A percentile compares a stretch with the other conserved stretches of the same genome.
These are phyloP conservation scores for Gaertneriomyces semiglobifer DNA, from an alignment of 192 early-diverging fungal species.

Conservation along the genomic window DNA sequence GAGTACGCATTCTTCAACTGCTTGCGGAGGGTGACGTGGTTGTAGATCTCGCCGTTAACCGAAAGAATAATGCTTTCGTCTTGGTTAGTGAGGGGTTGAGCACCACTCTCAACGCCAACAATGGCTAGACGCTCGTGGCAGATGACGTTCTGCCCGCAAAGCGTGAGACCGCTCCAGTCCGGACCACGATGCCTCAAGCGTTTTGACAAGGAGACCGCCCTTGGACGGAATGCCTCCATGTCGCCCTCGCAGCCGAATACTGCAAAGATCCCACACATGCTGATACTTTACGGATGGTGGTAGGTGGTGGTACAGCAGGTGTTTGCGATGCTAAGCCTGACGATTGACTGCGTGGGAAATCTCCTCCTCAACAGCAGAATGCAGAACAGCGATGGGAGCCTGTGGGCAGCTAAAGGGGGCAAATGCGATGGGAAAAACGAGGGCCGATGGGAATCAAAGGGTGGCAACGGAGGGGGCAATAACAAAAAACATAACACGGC, in stretches of 20 bases:
- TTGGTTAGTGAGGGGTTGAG: constrained; percentile 91
- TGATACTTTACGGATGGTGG: no score
- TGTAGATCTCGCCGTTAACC: constrained; percentile 99
- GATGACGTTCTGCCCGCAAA: constrained; percentile 79
- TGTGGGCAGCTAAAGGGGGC: no score
- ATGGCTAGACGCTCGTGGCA: constrained; percentile 98
- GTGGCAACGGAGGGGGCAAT: no score
- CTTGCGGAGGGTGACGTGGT: constrained; percentile 82
- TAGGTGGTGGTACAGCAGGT: no score
- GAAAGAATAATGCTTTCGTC: constrained; percentile 83
- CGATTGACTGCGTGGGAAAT: no score
- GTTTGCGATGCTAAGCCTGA: no score
- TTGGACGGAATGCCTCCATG: constrained; percentile 69
- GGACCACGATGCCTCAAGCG: constrained; percentile 97
- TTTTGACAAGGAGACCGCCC: constrained; percentile 82
- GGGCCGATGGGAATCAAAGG: no score
- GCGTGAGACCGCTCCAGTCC: constrained; percentile 93
- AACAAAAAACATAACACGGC: no score
- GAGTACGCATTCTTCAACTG: constrained; percentile 63
- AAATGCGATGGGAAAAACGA: no score
- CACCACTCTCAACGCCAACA: constrained; percentile 94
- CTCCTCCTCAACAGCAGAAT: no score
- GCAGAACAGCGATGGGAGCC: no score
- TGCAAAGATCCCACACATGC: constrained; percentile 98
- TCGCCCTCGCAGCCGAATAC: constrained; percentile 85